phyloP scores from a whole-genome alignment of 495 filamentous ascomycete species.

The Xylaria intraflava region DNA sequence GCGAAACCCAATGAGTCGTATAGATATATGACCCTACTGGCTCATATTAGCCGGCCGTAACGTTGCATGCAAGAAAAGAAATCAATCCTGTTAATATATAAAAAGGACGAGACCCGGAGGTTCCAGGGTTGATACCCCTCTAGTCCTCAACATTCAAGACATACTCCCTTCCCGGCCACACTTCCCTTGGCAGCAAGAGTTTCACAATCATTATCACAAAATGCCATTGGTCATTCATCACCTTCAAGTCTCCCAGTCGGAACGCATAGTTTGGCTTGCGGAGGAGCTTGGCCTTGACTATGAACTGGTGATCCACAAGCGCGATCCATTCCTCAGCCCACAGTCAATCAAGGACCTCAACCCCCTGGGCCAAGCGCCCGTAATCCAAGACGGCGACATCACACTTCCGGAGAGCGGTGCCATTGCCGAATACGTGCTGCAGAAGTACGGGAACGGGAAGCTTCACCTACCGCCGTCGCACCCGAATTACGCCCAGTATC shows the following conservation, averaged over 20 bases:
- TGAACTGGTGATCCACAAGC: constrained; percentile 43
- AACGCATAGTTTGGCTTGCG: constrained; percentile 56
- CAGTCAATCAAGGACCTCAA: constrained; percentile 47
- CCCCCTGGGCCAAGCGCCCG: constrained; percentile 46
- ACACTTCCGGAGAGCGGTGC: constrained; percentile 51
- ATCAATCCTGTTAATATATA: no score
- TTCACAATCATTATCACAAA: not conserved
- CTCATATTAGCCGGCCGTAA: no score
- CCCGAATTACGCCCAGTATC: constrained; percentile 46
- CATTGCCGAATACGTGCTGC: constrained; percentile 51
- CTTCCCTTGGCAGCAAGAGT: no score
- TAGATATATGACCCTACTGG: no score
- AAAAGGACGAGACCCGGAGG: no score
- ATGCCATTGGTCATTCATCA: constrained; percentile 52
- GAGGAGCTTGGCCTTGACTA: constrained; percentile 56
- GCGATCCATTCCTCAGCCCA: constrained; percentile 47
- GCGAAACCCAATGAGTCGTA: no score
- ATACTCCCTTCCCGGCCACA: no score
- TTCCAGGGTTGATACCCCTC: no score
- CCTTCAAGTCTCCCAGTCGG: constrained; percentile 50
- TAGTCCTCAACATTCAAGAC: no score
- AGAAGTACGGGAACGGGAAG: constrained; percentile 41
- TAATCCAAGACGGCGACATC: constrained; percentile 47
- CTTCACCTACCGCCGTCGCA: constrained; percentile 38
- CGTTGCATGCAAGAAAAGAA: no score